These are phyloP conservation scores for Lactarius pseudohatsudake DNA, from an alignment of 768 basidiomycete species.

Conservation along the genomic window DNA sequence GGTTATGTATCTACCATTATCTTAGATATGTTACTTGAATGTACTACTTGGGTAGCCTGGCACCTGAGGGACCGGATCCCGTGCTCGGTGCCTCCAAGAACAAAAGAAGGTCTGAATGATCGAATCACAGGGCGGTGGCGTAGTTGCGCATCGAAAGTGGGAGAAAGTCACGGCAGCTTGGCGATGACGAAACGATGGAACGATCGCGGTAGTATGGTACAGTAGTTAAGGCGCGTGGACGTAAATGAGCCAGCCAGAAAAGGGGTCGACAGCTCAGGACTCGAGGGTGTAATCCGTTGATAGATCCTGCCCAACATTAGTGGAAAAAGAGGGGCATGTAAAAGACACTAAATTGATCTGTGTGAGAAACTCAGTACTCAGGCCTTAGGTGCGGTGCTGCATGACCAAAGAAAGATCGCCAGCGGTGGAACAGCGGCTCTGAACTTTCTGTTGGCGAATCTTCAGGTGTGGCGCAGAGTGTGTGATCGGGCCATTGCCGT, in stretches of 20 bases:
- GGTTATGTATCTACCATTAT: slow-evolving; percentile 22
- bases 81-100: slow-evolving; percentile 3
- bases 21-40: slow-evolving; percentile 28
- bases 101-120: background rate
- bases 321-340: slow-evolving; percentile 7
- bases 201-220: background rate
- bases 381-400: background rate
- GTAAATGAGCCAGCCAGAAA: slow-evolving; percentile 7
- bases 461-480: background rate
- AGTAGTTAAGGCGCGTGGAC: background rate
- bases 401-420: slow-evolving; percentile 4
- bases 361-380: background rate
- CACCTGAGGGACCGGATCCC: slow-evolving; percentile 4
- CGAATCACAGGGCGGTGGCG: background rate
- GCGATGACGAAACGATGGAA: background rate
- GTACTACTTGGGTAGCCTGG: slow-evolving; percentile 9
- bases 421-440: background rate
- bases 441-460: background rate
- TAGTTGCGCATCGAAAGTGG: background rate
- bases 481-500: background rate
- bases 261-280: background rate
- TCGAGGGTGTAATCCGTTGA: background rate
- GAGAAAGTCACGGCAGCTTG: background rate
- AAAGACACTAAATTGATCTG: slow-evolving; percentile 15
- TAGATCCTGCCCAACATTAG: background rate